Evolutionary conservation across 2,329 filamentous ascomycete genomes (phyloP).

Genomic region (Sclerotinia spermophila): DNA sequence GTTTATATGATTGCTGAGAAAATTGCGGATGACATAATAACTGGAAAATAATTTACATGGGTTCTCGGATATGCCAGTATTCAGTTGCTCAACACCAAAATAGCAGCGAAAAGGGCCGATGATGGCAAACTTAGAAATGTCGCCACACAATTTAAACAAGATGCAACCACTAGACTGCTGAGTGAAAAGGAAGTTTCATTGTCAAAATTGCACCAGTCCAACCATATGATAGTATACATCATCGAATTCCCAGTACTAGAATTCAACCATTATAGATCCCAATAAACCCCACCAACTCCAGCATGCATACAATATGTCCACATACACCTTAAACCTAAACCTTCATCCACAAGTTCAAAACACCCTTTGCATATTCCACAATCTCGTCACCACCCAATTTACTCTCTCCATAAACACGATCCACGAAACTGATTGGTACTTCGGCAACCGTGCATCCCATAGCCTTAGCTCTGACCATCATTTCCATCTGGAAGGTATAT

Average conservation of each 20-base stretch:
- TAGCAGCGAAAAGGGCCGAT: not conserved
- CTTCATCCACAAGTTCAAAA: constrained; percentile 73
- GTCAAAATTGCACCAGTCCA: constrained; percentile 14
- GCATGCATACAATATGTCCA: constrained; percentile 2
- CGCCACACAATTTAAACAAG: not conserved
- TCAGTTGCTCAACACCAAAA: not conserved
- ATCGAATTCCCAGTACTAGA: not conserved
- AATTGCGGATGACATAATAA: constrained; percentile 10
- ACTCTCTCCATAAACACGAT: constrained; percentile 89
- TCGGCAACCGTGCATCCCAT: constrained; percentile 94
- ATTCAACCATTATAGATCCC: constrained; percentile 8
- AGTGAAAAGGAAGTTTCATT: constrained; percentile 13
- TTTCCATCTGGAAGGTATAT: constrained; percentile 99
- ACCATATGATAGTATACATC: constrained; percentile 13
- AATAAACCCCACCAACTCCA: constrained; percentile 14
- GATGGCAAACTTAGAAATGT: no score
- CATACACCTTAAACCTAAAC: constrained; percentile 46
- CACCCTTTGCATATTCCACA: constrained; percentile 89
- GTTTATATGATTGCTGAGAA: constrained; percentile 21
- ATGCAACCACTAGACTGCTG: constrained; percentile 15
- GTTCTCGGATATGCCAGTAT: not conserved
- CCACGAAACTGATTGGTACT: constrained; percentile 94
- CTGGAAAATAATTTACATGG: not conserved
- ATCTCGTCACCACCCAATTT: constrained; percentile 96
- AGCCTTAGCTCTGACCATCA: constrained; percentile 96